A percentile compares a stretch with the other conserved stretches of the same genome.
Evolutionary conservation across 169 alveolate genomes (phyloP).

Genomic region (Plasmodium falciparum): DNA sequence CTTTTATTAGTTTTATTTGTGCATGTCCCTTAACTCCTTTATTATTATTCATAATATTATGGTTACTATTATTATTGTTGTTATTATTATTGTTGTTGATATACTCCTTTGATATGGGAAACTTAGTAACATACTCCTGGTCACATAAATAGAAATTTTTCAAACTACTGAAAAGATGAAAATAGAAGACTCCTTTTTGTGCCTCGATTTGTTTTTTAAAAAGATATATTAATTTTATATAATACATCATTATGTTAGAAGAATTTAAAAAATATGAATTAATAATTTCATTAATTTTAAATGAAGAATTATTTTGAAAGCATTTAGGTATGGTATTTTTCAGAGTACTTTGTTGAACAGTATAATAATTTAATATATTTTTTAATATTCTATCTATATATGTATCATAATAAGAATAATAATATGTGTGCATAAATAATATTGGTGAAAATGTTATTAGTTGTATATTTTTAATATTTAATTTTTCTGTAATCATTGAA

Average conservation of each 20-base stretch:
- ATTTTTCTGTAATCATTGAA: conserved; percentile 26
- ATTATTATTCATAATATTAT: too few species aligned
- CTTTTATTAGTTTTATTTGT: too few species aligned
- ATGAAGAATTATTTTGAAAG: conserved; percentile 50
- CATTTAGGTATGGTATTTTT: conserved; percentile 43
- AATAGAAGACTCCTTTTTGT: conserved; percentile 5
- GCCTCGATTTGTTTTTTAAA: conserved; percentile 47
- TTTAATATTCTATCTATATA: conserved; percentile 23
- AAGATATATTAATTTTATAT: conserved; percentile 35
- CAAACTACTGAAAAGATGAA: conserved; percentile 26
- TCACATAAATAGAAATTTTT: conserved; percentile 25
- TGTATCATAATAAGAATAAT: conserved; percentile 41
- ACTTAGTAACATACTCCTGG: conserved; percentile 36
- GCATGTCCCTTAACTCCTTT: too few species aligned
- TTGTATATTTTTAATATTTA: conserved; percentile 62
- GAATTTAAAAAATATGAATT: conserved; percentile 58
- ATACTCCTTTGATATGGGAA: not conserved
- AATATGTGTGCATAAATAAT: conserved; percentile 33
- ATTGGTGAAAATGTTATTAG: conserved; percentile 53
- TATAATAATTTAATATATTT: conserved; percentile 32
- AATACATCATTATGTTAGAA: conserved; percentile 40
- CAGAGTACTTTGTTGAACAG: conserved; percentile 47
- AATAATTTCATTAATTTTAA: conserved; percentile 65
- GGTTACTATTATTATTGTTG: not conserved
- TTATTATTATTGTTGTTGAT: not conserved